Base-by-base conservation (phyloP, 495 filamentous ascomycete species). In the Rusavskia elegans region DNA sequence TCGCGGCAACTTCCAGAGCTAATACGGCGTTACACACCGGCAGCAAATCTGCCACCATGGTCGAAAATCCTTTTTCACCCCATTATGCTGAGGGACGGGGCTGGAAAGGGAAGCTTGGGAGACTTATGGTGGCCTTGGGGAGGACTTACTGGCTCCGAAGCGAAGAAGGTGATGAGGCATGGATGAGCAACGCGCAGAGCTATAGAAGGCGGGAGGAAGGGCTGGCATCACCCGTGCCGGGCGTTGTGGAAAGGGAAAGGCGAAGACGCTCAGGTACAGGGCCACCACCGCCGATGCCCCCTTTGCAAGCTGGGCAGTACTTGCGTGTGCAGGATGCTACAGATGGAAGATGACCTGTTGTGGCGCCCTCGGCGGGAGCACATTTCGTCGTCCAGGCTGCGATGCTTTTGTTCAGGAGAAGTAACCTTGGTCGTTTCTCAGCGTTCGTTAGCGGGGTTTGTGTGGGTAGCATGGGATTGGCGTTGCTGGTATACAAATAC, bases 91-190 rank as follows among this genome's bases (percentile, higher is more conserved):
- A 83, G 41, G 85, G 87, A 16, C 73, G 81, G 49, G 88, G 88
- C 0, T 87, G 83, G 82, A 69, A 76, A 61, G 89, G 88, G 20
- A 77, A 74, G 63, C 56, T 88, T 23, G 89, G 87, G 3, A 69
- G 88, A 30, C 55, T 70, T 2, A 83, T 95, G 85, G 73, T 93
- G 17, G 65, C 70, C 4, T 63, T 88, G 19, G 82, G 82, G 19
- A 74, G 69, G 55, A 70, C 70, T 49, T 95, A 90, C 63, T 95
- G 88, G 89, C 64, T 90, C 8, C 86, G 78, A 35, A 58, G 53
- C 36, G 71, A 72, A 35, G 53, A 54, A 14, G 58, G 48, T 1
- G 71, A 72, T 50, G 58, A 58, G 36, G 51, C n/a, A 3, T 56
- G 56, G 59, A 56, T 49, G 71, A 73, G 50, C 60, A 71, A 50